Percentiles rank a stretch among this genome's conserved stretches.
Evolutionary conservation across 768 basidiomycete genomes (phyloP).

Genomic region (Leccinellum rugosiceps): DNA sequence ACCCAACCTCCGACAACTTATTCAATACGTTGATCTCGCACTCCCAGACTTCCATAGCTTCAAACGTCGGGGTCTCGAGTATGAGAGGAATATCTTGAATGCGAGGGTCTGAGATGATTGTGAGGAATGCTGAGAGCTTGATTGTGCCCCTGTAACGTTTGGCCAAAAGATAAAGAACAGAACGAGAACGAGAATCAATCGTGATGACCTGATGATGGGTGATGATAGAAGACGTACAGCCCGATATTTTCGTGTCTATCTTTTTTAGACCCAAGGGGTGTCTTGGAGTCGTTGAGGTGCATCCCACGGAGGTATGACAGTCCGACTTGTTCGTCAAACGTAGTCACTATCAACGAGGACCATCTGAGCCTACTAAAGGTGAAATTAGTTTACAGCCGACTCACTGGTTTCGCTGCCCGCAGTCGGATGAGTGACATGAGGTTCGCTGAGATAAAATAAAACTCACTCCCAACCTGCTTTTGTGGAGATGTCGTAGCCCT

Average conservation of each 20-base stretch:
- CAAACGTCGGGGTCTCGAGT: conserved; percentile 77
- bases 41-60: conserved; percentile 66
- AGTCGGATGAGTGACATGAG: neutral
- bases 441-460: neutral
- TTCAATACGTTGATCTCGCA: conserved; percentile 67
- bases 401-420: conserved; percentile 24
- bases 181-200: neutral
- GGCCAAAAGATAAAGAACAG: neutral
- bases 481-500: conserved; percentile 83
- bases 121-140: conserved; percentile 57
- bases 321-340: conserved; percentile 70
- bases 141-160: conserved; percentile 55
- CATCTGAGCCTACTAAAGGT: neutral
- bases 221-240: conserved; percentile 50
- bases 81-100: conserved; percentile 72
- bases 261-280: conserved; percentile 55
- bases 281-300: conserved; percentile 86
- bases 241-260: conserved; percentile 88
- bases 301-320: conserved; percentile 73
- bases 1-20: conserved; percentile 29
- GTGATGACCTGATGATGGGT: neutral
- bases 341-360: conserved; percentile 41
- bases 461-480: conserved; percentile 68
- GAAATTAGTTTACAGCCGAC: neutral
- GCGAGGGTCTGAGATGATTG: conserved; percentile 66